These are phyloP conservation scores for Trametes polyzona DNA, from an alignment of 1,284 basidiomycete genomes.

Conservation along the genomic window DNA sequence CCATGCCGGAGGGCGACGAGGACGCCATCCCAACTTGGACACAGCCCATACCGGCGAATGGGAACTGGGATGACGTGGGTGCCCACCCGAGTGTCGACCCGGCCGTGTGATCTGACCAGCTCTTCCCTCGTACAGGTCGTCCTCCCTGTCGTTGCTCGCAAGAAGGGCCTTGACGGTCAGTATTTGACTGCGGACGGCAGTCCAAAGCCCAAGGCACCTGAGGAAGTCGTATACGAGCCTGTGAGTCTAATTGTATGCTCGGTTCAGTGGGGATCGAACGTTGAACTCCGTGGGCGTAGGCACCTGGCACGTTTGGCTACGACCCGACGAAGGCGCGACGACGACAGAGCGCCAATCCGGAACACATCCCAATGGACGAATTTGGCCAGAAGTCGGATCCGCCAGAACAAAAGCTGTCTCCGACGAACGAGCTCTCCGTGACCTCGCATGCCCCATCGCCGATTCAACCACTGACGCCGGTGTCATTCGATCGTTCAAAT, in stretches of 20 bases:
- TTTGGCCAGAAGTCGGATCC: constrained; percentile 48
- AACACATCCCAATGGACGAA: constrained; percentile 66
- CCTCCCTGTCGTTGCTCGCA: constrained; percentile 78
- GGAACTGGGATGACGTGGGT: constrained; percentile 80
- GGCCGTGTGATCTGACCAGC: neutral
- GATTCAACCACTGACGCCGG: constrained; percentile 4
- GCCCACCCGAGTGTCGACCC: neutral
- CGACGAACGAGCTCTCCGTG: constrained; percentile 5
- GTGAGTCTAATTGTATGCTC: too few relatives aligned
- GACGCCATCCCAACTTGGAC: constrained; percentile 81
- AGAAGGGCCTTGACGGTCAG: constrained; percentile 73
- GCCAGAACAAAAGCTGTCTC: constrained; percentile 30
- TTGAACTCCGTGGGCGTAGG: too few relatives aligned
- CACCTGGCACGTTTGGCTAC: constrained; percentile 81
- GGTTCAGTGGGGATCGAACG: too few relatives aligned
- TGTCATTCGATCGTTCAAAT: constrained; percentile 21
- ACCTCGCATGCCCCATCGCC: constrained; percentile 9
- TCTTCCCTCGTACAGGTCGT: constrained; percentile 52
- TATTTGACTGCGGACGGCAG: constrained; percentile 69
- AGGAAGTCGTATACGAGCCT: constrained; percentile 45
- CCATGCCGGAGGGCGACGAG: constrained; percentile 53
- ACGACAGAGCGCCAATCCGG: constrained; percentile 37
- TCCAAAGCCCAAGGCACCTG: constrained; percentile 49
- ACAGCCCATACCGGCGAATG: constrained; percentile 61
- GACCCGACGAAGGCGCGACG: constrained; percentile 67